Base-by-base conservation (phyloP, 2,329 filamentous ascomycete genomes). In the Penicillium sp. region DNA sequence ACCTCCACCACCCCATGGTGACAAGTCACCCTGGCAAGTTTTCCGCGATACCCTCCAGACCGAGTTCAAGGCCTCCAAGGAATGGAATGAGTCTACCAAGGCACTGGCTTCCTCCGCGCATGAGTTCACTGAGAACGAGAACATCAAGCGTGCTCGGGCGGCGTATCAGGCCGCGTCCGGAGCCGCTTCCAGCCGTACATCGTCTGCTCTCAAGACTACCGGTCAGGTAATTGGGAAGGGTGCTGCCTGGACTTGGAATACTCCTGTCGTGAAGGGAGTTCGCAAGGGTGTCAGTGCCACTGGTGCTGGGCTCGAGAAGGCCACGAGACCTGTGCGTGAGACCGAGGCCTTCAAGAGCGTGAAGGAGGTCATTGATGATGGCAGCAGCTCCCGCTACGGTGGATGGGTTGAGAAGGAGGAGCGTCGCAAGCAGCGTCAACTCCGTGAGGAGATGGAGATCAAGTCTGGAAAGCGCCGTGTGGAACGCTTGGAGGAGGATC, bases 71-170 rank as follows among this genome's bases (percentile, higher is more conserved):
- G 90, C 92, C 54, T 98, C 93, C 15, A 96, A 98, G 75, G 95
- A 99, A 76, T 99, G 95, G 95, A 96, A 99, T 73, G 95, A 99
- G 74, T 96, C 92, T 45, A 99, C 94, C 43, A 98, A 99, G 81
- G 91, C 95, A 66, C 85, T 99, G 43, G 90, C 91, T 17, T 91
- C 91, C 51, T 91, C 90, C 5, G 92, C 94, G 17, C 90, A 96
- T 73, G 88, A 97, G 71, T 95, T 99, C 73, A 89, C 89, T 35
- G 94, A 98, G 79, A 97, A 92, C 72, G 93, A 97, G 73, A 90
- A 89, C 17, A 91, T 99, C 15, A 89, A 92, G 72, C 87, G 88
- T 69, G 95, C 94, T 34, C 87, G 90, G 66, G 88, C 92, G 67
- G 94, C 92, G 7, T 97, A 96, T 75, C 88, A 91, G 71, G 89